Evolutionary conservation across 345 rosid species (phyloP).

Genomic region (Pugionium cornutum): DNA sequence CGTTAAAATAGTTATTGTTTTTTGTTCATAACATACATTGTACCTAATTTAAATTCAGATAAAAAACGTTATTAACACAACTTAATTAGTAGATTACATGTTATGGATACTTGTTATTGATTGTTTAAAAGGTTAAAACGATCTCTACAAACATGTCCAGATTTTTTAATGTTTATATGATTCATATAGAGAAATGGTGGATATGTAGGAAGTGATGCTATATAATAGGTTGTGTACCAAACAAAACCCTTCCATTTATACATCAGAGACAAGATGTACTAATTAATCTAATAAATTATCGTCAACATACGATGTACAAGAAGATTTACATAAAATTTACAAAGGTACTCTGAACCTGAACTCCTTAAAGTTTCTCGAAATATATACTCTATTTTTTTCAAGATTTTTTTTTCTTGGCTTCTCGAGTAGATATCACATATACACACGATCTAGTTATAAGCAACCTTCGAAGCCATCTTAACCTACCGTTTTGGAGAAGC

Average conservation of each 20-base stretch:
- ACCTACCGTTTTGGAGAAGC: neutral
- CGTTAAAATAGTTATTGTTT: too few species aligned
- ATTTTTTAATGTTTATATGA: too few species aligned
- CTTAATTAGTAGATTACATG: too few species aligned
- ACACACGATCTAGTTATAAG: conserved; percentile 12
- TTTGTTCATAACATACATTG: too few species aligned
- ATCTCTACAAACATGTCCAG: too few species aligned
- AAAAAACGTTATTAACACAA: too few species aligned
- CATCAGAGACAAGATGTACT: neutral
- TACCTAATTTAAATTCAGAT: too few species aligned
- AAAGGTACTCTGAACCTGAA: neutral
- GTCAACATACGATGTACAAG: conserved; percentile 2
- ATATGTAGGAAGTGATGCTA: too few species aligned
- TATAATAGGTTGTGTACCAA: neutral
- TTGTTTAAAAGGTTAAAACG: too few species aligned
- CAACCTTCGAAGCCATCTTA: conserved; percentile 2
- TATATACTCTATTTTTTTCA: neutral
- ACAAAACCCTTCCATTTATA: neutral
- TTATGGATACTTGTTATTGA: too few species aligned
- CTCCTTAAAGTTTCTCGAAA: conserved; percentile 16
- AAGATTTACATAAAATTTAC: neutral
- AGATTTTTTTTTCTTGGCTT: neutral
- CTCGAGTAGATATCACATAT: neutral
- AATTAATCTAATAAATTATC: neutral
- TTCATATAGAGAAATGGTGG: too few species aligned